Evolutionary conservation across 306 rosid genomes (phyloP).

Genomic region (Macrotyloma uniflorum): DNA sequence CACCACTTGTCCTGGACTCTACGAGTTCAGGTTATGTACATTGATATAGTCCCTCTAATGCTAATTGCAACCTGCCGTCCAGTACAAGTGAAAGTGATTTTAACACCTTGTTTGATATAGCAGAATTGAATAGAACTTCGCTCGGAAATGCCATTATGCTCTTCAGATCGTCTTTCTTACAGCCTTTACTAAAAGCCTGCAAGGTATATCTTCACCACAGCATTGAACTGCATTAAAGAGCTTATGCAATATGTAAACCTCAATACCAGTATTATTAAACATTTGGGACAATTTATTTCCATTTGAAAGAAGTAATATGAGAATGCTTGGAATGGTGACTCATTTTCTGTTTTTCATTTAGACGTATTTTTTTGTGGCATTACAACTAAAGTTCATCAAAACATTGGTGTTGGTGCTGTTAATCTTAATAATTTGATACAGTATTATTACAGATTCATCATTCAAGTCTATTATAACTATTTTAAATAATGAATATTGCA

Average conservation of each 20-base stretch:
- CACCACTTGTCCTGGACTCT: not conserved
- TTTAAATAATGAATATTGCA: conserved; percentile 17
- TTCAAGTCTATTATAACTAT: not conserved
- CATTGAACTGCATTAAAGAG: conserved; percentile 12
- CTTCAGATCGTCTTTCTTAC: conserved; percentile 76
- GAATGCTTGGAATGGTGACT: not conserved
- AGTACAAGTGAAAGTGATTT: conserved; percentile 5
- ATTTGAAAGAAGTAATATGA: not conserved
- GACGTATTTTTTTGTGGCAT: not conserved
- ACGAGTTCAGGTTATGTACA: not conserved
- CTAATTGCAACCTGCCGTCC: conserved; percentile 28
- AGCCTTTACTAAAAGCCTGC: conserved; percentile 72
- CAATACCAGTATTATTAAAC: not conserved
- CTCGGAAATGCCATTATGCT: conserved; percentile 64
- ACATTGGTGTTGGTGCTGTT: not conserved
- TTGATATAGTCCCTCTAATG: conserved; percentile 4
- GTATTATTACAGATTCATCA: conserved; percentile 3
- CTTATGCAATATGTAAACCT: not conserved
- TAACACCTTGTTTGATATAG: conserved; percentile 28
- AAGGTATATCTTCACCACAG: conserved; percentile 52
- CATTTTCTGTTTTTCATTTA: not conserved
- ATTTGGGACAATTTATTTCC: not conserved
- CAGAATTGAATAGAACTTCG: conserved; percentile 64
- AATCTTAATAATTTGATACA: conserved; percentile 9
- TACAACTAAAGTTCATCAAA: not conserved